Conservation (phyloP, 768 basidiomycete species). For the Pulveroboletus frians region DNA sequence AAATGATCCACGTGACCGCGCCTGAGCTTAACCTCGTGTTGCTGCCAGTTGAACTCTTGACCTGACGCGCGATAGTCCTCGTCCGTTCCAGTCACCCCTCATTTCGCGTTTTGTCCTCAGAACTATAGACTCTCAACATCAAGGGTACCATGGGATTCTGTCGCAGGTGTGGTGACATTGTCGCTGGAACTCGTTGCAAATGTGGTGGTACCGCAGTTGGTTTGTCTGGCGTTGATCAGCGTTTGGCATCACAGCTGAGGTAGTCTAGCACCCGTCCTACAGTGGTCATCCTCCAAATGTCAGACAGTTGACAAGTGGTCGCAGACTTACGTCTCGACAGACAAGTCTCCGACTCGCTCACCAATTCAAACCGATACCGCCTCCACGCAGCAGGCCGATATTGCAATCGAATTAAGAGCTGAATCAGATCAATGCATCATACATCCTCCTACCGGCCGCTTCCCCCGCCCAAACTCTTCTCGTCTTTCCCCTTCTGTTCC, state of each 20-base stretch:
- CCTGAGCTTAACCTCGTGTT: slow-evolving; percentile 8
- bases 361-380: slow-evolving; percentile 19
- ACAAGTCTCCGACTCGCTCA: slow-evolving; percentile 42
- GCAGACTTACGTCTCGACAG: slow-evolving; percentile 64
- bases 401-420: slow-evolving; percentile 4
- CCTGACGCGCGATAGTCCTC: neutral
- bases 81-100: neutral
- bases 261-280: slow-evolving; percentile 56
- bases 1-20: slow-evolving; percentile 18
- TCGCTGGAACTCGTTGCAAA: slow-evolving; percentile 62
- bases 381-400: slow-evolving; percentile 9
- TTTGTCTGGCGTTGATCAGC: slow-evolving; percentile 36
- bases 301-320: slow-evolving; percentile 67
- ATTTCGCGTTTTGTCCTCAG: neutral
- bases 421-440: slow-evolving; percentile 2
- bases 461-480: slow-evolving; percentile 46
- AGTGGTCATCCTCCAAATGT: slow-evolving; percentile 48
- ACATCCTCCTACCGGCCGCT: slow-evolving; percentile 33
- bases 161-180: slow-evolving; percentile 81
- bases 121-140: neutral
- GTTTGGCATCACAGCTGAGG: slow-evolving; percentile 11
- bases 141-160: slow-evolving; percentile 69
- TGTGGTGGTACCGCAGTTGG: slow-evolving; percentile 79
- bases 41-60: slow-evolving; percentile 3
- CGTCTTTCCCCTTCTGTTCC: slow-evolving; percentile 33